Evolutionary conservation across 2,329 filamentous ascomycete genomes (phyloP), one percentile per base, ranked within the genome.

Genomic region (Botrytis aclada): DNA sequence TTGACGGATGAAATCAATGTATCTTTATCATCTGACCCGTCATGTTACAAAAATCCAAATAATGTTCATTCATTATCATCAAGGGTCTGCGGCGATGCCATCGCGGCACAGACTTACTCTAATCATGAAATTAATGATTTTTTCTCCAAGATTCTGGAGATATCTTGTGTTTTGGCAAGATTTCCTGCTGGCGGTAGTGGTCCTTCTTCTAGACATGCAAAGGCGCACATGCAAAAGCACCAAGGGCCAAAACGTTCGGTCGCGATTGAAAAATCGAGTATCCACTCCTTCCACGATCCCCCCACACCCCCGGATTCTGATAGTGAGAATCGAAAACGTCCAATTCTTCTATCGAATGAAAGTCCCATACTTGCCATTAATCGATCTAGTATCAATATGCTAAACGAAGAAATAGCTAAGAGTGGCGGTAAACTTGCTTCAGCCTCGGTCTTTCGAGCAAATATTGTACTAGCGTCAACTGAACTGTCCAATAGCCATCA

Each of bases 341-440:
- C 90, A 5, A 94, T 98, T 47, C 84, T 96, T 0, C 84, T 99
- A 4, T 93, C 95, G 37, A 99, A 99, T 80, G 96, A 98, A 82
- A 97, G 94, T 70, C 95, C 96, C 0, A 97, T 99, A 62, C 87
- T 99, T 0, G 88, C 93, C 64, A 91, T 98, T 72, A 94, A 93
- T 32, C 87, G 89, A 71, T 90, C 92, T 16, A 98, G 94, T 77
- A 87, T 98, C 65, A 90, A 93, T 64, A 87, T 87, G 3, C 83
- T 98, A 12, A 98, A 98, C 79, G 84, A 87, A 74, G 85, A 89
- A 20, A 96, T 98, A 77, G 86, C 83, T 70, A 82, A 83, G 6
- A 85, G 84, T n/a, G 88, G 88, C 32, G 88, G 89, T n/a, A 89
- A 87, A 75, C 85, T 88, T 0, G 90, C 94, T 4, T 86, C 89